Base-by-base conservation (phyloP, 495 filamentous ascomycete genomes). In the Chaetomium tenue region DNA sequence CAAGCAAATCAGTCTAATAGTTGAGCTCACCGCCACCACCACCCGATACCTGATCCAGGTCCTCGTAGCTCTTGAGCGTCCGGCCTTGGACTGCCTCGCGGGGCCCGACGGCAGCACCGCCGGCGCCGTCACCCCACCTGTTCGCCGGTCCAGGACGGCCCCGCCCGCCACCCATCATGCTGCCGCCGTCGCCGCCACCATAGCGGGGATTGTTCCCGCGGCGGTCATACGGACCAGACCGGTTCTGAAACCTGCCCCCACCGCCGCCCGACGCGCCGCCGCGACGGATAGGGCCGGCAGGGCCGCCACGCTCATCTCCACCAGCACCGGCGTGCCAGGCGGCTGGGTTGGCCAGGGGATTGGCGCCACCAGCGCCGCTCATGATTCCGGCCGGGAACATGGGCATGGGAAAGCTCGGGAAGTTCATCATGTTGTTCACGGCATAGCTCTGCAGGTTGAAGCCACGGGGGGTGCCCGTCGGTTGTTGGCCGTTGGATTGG, bases 41-140 rank as follows among this genome's bases (percentile, higher is more conserved):
- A 18, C 82, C 82, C 16, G 81, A 80, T 37, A 84, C 82, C 18
- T 94, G 93, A 79, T 98, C 94, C 2, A 98, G 78, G 76, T 98
- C 94, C 75, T 98, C 95, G 75, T 98, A 98, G 74, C 90, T 95
- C 82, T 94, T 96, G 40, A 98, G 72, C 48, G 89, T 96, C 52
- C 94, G 84, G 5, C 95, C 94, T 66, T 92, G 88, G 2, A 96
- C 91, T 1, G 93, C 90, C 76, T 95, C 91, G 18, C 89, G 79
- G 3, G 92, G 92, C 3, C 89, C 90, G 66, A 92, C 86, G 1
- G 88, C 86, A 52, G 88, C 89, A 61, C 81, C 81, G 3, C 87
- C 86, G 57, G 83, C 77, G 63, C 88, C 84, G 68, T 89, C 81
- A 59, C 85, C 81, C 87, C 87, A 86, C 67, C 84, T 74, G 50